Percentiles rank a stretch among this genome's conserved stretches.
Conservation (phyloP, 1,139 yeast genomes). For the Cylindricascospora bacillispora region DNA sequence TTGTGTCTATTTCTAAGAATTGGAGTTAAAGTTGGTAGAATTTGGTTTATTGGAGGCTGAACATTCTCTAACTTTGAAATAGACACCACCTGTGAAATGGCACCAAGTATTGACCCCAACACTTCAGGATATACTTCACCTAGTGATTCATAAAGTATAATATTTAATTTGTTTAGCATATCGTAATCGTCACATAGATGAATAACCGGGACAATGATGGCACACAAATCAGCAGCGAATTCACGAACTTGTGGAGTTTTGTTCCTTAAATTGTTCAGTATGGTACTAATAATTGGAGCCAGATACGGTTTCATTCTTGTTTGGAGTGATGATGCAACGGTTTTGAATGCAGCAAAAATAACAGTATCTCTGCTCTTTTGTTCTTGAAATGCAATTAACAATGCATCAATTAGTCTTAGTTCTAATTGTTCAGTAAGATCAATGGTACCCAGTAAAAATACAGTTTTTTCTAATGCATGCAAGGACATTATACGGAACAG, state of each 20-base stretch:
- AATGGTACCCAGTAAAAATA: constrained; percentile 33
- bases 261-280: constrained; percentile 63
- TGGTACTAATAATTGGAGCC: constrained; percentile 59
- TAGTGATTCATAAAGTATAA: constrained; percentile 74
- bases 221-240: constrained; percentile 73
- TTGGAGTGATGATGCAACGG: constrained; percentile 58
- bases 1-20: constrained; percentile 83
- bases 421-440: constrained; percentile 50
- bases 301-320: constrained; percentile 59
- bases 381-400: constrained; percentile 74
- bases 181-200: constrained; percentile 54
- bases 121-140: constrained; percentile 97
- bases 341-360: constrained; percentile 52
- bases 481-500: constrained; percentile 69
- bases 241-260: constrained; percentile 64
- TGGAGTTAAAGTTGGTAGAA: constrained; percentile 83
- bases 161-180: constrained; percentile 53
- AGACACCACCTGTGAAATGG: constrained; percentile 44
- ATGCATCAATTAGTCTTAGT: constrained; percentile 63
- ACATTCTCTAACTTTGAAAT: constrained; percentile 30
- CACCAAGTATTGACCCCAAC: constrained; percentile 70
- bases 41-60: constrained; percentile 74
- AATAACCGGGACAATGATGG: constrained; percentile 55
- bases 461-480: constrained; percentile 46
- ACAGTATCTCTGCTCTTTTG: constrained; percentile 45